Evolutionary conservation across 2,329 filamentous ascomycete species (phyloP).

Genomic region (Aquanectria penicillioides): DNA sequence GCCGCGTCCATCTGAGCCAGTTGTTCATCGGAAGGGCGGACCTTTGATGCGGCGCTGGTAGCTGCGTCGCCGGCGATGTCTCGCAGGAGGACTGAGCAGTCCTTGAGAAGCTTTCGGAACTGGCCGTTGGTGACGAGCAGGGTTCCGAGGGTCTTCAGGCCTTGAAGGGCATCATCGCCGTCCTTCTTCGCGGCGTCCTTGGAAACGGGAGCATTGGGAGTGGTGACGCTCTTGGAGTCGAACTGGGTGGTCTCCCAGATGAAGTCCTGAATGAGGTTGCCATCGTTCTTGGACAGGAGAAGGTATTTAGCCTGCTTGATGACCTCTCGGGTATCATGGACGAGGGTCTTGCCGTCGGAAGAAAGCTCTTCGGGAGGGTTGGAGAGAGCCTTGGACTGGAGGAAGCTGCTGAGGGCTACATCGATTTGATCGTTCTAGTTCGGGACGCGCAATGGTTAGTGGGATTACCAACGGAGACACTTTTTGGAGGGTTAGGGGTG

Average conservation of each 20-base stretch:
- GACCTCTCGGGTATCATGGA: slow-evolving; percentile 80
- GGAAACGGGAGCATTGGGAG: slow-evolving; percentile 74
- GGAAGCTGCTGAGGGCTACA: slow-evolving; percentile 88
- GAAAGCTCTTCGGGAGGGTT: slow-evolving; percentile 82
- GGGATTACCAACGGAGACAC: not conserved
- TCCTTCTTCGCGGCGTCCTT: slow-evolving; percentile 85
- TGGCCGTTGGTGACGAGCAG: slow-evolving; percentile 95
- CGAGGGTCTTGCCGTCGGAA: slow-evolving; percentile 80
- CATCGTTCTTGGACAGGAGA: slow-evolving; percentile 92
- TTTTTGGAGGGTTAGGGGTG: not conserved
- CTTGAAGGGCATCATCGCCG: slow-evolving; percentile 83
- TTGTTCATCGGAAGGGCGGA: slow-evolving; percentile 82
- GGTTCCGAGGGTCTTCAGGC: slow-evolving; percentile 86
- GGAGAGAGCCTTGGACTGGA: slow-evolving; percentile 75
- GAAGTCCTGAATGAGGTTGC: slow-evolving; percentile 94
- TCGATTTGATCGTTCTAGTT: slow-evolving; percentile 94
- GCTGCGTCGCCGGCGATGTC: slow-evolving; percentile 95
- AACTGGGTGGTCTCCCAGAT: slow-evolving; percentile 92
- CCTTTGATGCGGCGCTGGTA: slow-evolving; percentile 75
- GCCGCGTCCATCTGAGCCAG: slow-evolving; percentile 82
- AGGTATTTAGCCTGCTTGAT: slow-evolving; percentile 87
- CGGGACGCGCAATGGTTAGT: slow-evolving; percentile 12
- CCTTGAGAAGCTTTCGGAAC: slow-evolving; percentile 88
- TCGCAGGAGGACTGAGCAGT: slow-evolving; percentile 82
- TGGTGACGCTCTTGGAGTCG: slow-evolving; percentile 67